Percentiles rank a stretch among this genome's conserved stretches.
Conservation (phyloP, 1,139 yeast species). For the Meyerozyma sp. region DNA sequence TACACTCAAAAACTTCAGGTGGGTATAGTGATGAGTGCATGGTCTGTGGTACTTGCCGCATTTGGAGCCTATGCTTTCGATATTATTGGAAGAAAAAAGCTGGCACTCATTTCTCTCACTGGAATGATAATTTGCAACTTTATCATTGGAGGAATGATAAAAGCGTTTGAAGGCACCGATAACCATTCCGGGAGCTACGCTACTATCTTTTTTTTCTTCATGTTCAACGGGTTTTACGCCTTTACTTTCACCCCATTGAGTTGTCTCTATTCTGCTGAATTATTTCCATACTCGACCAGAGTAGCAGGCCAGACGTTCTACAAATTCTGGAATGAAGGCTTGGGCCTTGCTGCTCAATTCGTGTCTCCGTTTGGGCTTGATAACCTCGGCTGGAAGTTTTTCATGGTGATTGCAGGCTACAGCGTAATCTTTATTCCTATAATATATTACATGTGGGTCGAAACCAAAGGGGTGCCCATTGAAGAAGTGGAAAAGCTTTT, state of each 20-base stretch:
- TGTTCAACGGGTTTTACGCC: not conserved
- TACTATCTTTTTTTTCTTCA: not conserved
- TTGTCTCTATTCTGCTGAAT: not conserved
- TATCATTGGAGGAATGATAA: not conserved
- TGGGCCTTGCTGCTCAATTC: not conserved
- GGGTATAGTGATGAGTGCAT: not conserved
- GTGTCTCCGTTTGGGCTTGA: not conserved
- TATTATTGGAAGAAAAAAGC: not conserved
- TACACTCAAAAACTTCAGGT: not conserved
- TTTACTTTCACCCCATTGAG: not conserved
- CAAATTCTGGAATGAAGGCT: not conserved
- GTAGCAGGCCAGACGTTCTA: not conserved
- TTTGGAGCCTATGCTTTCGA: not conserved
- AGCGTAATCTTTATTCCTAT: not conserved
- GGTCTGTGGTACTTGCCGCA: not conserved
- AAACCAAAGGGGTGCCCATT: not conserved
- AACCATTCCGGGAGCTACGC: not conserved
- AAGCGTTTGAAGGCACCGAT: not conserved
- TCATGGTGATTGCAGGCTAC: not conserved
- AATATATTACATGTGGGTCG: not conserved
- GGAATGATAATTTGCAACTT: not conserved
- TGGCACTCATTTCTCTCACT: not conserved
- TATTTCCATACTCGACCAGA: not conserved
- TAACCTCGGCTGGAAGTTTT: not conserved
- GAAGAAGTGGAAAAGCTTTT: not conserved